Evolutionary conservation across 345 rosid species (phyloP).

Genomic region (Acer yangbiense): DNA sequence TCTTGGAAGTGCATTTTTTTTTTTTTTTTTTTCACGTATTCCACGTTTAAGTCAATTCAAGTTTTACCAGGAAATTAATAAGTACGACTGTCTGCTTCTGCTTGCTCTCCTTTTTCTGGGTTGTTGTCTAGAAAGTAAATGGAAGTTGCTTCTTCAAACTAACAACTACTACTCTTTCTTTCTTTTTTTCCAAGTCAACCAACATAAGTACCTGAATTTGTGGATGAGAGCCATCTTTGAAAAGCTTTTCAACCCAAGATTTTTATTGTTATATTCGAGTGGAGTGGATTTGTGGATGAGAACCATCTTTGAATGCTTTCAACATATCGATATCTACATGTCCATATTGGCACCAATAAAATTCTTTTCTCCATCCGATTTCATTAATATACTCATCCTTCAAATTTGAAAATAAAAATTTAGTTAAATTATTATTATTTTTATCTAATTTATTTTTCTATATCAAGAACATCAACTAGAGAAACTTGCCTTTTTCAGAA

Average conservation of each 20-base stretch:
- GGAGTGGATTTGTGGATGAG: not conserved
- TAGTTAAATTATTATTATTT: too few relatives aligned
- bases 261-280: not conserved
- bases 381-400: not conserved
- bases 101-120: not conserved
- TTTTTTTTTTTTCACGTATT: not conserved
- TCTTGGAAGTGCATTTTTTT: not conserved
- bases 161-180: too few relatives aligned
- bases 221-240: too few relatives aligned
- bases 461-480: too few relatives aligned
- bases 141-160: not conserved
- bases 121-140: not conserved
- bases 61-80: not conserved
- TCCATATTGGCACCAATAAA: not conserved
- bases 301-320: too few relatives aligned
- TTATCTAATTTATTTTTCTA: too few relatives aligned
- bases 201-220: not conserved
- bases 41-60: not conserved
- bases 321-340: not conserved
- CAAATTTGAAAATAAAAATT: too few relatives aligned
- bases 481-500: too few relatives aligned
- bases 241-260: not conserved
- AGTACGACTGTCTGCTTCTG: not conserved
- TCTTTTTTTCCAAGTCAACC: not conserved
- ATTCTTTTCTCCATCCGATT: not conserved